phyloP scores from a whole-genome alignment of 2,329 filamentous ascomycete species.

The Uncinocarpus reesii region DNA sequence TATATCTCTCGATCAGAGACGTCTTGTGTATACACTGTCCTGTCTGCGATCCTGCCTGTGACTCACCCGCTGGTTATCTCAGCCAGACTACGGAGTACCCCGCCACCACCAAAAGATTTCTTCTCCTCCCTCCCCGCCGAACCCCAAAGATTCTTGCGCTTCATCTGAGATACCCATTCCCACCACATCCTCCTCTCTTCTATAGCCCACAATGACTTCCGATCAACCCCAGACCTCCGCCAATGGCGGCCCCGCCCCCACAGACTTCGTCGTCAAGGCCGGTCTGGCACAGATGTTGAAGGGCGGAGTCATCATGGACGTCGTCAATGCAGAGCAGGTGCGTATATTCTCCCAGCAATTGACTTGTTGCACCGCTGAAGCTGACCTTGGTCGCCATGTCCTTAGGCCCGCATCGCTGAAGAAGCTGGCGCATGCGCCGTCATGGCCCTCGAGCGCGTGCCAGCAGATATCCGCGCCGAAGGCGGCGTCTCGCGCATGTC shows the following conservation, averaged over 20 bases:
- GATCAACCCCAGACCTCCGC: constrained; percentile 28
- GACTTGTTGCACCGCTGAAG: too few species aligned
- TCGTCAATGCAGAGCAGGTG: constrained; percentile 78
- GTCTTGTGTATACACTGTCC: neutral
- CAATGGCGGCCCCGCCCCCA: constrained; percentile 38
- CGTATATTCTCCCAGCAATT: neutral
- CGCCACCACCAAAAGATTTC: too few species aligned
- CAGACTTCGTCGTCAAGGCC: constrained; percentile 79
- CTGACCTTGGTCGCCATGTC: too few species aligned
- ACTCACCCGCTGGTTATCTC: too few species aligned
- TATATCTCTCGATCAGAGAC: neutral
- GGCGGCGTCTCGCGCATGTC: constrained; percentile 96
- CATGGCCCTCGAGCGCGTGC: constrained; percentile 97
- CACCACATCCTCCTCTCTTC: neutral
- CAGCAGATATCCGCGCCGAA: constrained; percentile 84
- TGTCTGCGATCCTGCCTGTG: too few species aligned
- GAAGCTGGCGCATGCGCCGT: constrained; percentile 92
- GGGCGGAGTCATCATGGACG: constrained; percentile 99
- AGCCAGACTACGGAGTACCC: too few species aligned
- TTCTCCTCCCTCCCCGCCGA: too few species aligned
- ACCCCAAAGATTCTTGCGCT: neutral
- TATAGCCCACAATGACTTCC: constrained; percentile 28
- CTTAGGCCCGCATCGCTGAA: constrained; percentile 83
- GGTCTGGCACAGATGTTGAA: constrained; percentile 97
- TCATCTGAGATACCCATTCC: constrained; percentile 1